A percentile compares a stretch with the other conserved stretches of the same genome.
Conservation (phyloP, 73 alveolate species). For the Uronychia binucleata region DNA sequence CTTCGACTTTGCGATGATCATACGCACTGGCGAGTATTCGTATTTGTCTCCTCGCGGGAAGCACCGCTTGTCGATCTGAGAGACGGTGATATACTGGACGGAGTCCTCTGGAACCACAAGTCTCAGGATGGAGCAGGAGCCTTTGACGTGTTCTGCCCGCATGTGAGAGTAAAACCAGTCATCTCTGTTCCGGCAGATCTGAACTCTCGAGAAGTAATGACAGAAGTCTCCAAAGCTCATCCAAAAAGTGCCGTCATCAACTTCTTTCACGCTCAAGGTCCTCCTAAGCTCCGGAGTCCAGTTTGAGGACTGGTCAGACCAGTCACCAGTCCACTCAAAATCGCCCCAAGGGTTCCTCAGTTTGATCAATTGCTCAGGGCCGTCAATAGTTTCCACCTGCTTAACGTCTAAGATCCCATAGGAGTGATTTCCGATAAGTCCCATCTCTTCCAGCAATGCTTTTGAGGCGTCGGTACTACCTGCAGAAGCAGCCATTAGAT, state of each 20-base stretch:
- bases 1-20: constrained; percentile 43
- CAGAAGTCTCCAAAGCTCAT: constrained; percentile 92
- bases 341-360: constrained; percentile 98
- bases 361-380: constrained; percentile 72
- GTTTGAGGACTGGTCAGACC: constrained; percentile 92
- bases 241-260: constrained; percentile 92
- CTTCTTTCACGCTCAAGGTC: constrained; percentile 69
- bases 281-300: constrained; percentile 93
- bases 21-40: constrained; percentile 68
- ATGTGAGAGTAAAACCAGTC: constrained; percentile 62
- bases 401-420: constrained; percentile 88
- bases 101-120: constrained; percentile 56
- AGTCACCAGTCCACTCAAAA: constrained; percentile 96
- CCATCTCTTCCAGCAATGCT: constrained; percentile 80
- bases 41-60: constrained; percentile 73
- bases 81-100: constrained; percentile 27
- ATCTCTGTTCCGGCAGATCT: constrained; percentile 84
- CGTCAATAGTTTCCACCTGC: constrained; percentile 61
- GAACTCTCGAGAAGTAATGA: constrained; percentile 88
- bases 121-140: constrained; percentile 44
- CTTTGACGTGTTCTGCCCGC: constrained; percentile 44
- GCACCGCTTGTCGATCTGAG: constrained; percentile 67
- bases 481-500: constrained; percentile 84
- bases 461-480: constrained; percentile 85
- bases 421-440: constrained; percentile 92